Base-by-base conservation (phyloP, 2,329 filamentous ascomycete genomes). In the Gnomoniopsis smithogilvyi region DNA sequence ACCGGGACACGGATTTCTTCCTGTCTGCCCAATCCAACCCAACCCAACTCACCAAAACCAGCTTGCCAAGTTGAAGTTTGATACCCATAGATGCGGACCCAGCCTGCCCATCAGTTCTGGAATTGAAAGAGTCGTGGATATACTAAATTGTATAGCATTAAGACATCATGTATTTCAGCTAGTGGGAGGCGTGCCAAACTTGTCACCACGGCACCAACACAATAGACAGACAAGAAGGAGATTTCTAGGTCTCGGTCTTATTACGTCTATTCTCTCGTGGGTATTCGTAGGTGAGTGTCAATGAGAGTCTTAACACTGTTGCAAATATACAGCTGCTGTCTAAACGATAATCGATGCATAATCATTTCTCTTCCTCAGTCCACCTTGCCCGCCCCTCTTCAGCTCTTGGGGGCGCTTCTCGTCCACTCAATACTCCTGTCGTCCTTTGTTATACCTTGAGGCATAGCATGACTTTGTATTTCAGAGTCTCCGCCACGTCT, bases 261-360 rank as follows among this genome's bases (percentile, higher is more conserved):
- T 33, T 50, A 47, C 36, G 30, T 56, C 34, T 55, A 30, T 30
- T 41, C 36, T 48, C 51, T 30, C 22, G 21, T 48, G 38, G 30
- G 21, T 56, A 15, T 22, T 26, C 38, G 10, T 62, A 62, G 60
- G 60, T 56, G 49, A 46, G 45, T 33, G n/a, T 56, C 41, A 22
- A 38, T 15, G 17, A 14, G 26, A 53, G 26, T 38, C 30, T 45
- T 56, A 48, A 41, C 26, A 21, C 19, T 59, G 50, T 24, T 59
- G 11, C 12, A 22, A 56, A 51, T 21, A 26, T 46, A 47, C 36
- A 15, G 19, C 41, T 43, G 22, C 33, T 51, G 59, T 55, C 33
- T 49, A 34, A 54, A 53, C 17, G 43, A 53, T 53, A 24, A 54
- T 6, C 43, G 24, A 19, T 41, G n/a, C 19, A n/a, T 21, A 43